phyloP scores from a whole-genome alignment of 2,329 filamentous ascomycete genomes.

The Coniochaeta ligniaria region DNA sequence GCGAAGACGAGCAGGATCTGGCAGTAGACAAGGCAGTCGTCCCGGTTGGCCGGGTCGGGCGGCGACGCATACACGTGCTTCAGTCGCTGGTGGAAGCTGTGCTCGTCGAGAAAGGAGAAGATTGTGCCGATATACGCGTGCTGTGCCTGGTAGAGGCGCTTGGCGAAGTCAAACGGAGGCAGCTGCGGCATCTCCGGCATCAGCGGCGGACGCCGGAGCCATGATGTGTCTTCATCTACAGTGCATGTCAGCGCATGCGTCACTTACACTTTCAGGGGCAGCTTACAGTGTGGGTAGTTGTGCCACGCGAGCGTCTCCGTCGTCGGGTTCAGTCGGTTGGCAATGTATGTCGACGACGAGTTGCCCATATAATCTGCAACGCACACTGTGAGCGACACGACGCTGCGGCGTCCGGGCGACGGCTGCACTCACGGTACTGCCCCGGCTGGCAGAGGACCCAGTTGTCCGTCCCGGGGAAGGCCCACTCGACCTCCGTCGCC shows the following conservation, averaged over 20 bases:
- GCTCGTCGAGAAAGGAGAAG: slow-evolving; percentile 37
- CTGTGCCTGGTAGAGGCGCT: slow-evolving; percentile 37
- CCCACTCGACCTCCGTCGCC: slow-evolving; percentile 6
- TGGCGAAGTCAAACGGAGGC: slow-evolving; percentile 38
- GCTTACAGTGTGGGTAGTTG: slow-evolving; percentile 4
- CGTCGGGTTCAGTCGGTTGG: slow-evolving; percentile 5
- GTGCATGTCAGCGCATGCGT: neutral
- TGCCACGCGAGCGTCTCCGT: slow-evolving; percentile 7
- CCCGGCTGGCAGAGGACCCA: slow-evolving; percentile 6
- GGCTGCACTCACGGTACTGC: slow-evolving; percentile 5
- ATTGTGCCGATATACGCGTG: slow-evolving; percentile 45
- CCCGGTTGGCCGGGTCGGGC: slow-evolving; percentile 31
- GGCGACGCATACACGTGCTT: slow-evolving; percentile 30
- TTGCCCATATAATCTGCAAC: slow-evolving; percentile 6
- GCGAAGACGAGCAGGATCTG: slow-evolving; percentile 41
- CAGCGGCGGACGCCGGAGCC: slow-evolving; percentile 5
- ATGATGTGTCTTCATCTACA: slow-evolving; percentile 5
- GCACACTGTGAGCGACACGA: neutral
- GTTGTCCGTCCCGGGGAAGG: slow-evolving; percentile 6
- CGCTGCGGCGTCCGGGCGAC: neutral
- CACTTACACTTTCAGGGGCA: neutral
- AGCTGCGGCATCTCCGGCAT: slow-evolving; percentile 16
- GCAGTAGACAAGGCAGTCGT: slow-evolving; percentile 39
- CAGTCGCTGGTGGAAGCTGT: slow-evolving; percentile 33
- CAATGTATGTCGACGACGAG: slow-evolving; percentile 7